phyloP scores from a whole-genome alignment of 352 stramenopile genomes.

The Pythium oligandrum region DNA sequence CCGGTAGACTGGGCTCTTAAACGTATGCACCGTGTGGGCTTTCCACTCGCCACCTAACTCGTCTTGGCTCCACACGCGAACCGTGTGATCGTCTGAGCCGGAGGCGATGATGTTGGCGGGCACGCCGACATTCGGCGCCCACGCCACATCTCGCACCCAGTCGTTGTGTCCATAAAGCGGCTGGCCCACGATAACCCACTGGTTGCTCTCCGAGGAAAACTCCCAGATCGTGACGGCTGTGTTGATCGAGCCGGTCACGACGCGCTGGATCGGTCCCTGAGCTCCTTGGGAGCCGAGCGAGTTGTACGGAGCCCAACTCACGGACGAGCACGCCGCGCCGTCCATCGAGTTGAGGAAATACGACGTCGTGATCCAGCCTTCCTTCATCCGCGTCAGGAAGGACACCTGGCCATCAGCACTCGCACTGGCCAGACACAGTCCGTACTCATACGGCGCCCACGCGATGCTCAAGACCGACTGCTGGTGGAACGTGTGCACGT shows the following conservation, averaged over 20 bases:
- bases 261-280: constrained; percentile 60
- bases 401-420: constrained; percentile 82
- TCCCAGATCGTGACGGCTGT: constrained; percentile 59
- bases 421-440: constrained; percentile 69
- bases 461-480: constrained; percentile 76
- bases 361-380: constrained; percentile 79
- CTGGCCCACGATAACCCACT: constrained; percentile 37
- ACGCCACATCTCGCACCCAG: constrained; percentile 82
- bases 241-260: constrained; percentile 72
- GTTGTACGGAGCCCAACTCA: constrained; percentile 87
- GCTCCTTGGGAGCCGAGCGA: constrained; percentile 70
- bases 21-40: constrained; percentile 59
- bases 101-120: constrained; percentile 78
- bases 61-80: constrained; percentile 76
- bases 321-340: constrained; percentile 61
- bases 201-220: constrained; percentile 30
- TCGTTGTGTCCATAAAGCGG: constrained; percentile 64
- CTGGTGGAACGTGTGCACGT: constrained; percentile 69
- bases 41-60: constrained; percentile 59
- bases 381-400: constrained; percentile 74
- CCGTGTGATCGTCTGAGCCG: constrained; percentile 77
- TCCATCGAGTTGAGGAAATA: constrained; percentile 73
- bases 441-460: constrained; percentile 86
- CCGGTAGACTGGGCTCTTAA: constrained; percentile 67
- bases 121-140: constrained; percentile 80